Evolutionary conservation across 1,139 yeast species (phyloP), one percentile per base, ranked within the genome.

Genomic region (Lodderomyces jiufengensis): DNA sequence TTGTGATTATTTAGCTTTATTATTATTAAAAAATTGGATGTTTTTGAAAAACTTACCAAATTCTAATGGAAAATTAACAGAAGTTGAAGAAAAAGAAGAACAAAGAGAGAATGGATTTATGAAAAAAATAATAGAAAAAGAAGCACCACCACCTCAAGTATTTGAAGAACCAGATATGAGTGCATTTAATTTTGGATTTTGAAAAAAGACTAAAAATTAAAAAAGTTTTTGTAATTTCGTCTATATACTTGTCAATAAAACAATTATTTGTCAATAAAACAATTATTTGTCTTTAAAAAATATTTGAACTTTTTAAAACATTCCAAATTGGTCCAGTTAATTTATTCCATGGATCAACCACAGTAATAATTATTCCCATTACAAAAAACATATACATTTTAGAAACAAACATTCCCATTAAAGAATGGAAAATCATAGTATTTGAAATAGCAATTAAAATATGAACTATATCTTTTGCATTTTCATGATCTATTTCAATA

Each of bases 111-210:
- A 27, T 27, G 36, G 35, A 6, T 4, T 15, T n/a, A 31, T 29
- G 9, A 33, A 40, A 4, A 30, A 11, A 12, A 11, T 32, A 3
- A 29, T 43, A 16, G 31, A 34, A 26, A 38, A 40, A 15, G 33
- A 45, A 11, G 77, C 82, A 1, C 80, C 85, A 4, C 71, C 76
- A 1, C 61, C 69, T 18, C 55, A 57, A 3, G 80, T 76, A 26
- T 80, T 80, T 53, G 76, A 71, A 44, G 94, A 84, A 52, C 90
- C 90, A 0, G 92, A 84, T 51, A 82, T 84, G 92, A 79, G 86
- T 52, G 73, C 88, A 0, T 84, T 84, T 52, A 72, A 71, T 40
- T 82, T 82, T 57, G 84, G 84, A 1, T 70, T 67, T 40, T 70
- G 49, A 39, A 26, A 27, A 24, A 11, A 24, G 31, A 22, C 24